Percentiles rank a stretch among this genome's conserved stretches.
These are phyloP conservation scores for Lactarius trivialis DNA, from an alignment of 768 basidiomycete species.

Conservation along the genomic window DNA sequence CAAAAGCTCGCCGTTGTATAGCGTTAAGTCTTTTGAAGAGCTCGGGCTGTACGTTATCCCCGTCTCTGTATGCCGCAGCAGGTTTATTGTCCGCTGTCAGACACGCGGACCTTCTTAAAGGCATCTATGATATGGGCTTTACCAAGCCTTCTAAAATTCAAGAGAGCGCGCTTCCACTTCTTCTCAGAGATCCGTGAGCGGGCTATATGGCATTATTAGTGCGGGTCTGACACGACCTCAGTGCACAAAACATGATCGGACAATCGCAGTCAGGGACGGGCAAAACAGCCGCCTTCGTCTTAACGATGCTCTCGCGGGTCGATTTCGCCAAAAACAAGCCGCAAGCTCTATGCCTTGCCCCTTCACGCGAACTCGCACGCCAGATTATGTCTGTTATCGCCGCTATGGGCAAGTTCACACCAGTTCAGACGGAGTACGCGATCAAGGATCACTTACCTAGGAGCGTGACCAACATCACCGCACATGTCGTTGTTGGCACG, in stretches of 20 bases:
- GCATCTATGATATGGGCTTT: constrained; percentile 92
- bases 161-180: constrained; percentile 88
- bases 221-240: constrained; percentile 30
- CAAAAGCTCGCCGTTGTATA: constrained; percentile 92
- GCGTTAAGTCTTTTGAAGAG: constrained; percentile 91
- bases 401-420: constrained; percentile 92
- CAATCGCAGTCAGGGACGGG: constrained; percentile 99
- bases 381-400: constrained; percentile 96
- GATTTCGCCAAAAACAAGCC: constrained; percentile 78
- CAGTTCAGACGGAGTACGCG: constrained; percentile 89
- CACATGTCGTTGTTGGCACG: constrained; percentile 92
- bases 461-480: constrained; percentile 61
- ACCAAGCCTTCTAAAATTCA: constrained; percentile 99
- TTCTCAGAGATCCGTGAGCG: constrained; percentile 82
- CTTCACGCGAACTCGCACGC: constrained; percentile 92
- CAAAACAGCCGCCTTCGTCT: constrained; percentile 96
- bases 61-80: constrained; percentile 46
- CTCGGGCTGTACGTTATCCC: constrained; percentile 81
- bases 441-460: constrained; percentile 81
- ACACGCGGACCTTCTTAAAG: constrained; percentile 83
- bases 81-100: constrained; percentile 35
- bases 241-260: constrained; percentile 98
- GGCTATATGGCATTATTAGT: not conserved
- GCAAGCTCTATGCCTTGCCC: constrained; percentile 97
- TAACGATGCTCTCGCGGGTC: constrained; percentile 94